phyloP scores from a whole-genome alignment of 352 stramenopile species.

The Pythium dissotocum region DNA sequence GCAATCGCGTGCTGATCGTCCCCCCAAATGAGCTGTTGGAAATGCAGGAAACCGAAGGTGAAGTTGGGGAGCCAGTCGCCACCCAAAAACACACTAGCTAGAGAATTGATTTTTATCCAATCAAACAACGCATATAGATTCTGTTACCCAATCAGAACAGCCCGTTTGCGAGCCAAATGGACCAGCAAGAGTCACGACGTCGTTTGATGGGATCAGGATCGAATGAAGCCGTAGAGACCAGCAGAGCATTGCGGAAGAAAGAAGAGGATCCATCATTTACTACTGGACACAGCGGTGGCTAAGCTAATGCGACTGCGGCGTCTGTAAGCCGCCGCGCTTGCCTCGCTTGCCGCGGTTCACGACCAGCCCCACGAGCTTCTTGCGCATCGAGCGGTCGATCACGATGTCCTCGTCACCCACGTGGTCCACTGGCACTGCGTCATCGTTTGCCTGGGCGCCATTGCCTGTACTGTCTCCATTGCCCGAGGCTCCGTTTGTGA shows the following conservation, averaged over 20 bases:
- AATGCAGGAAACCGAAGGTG: neutral
- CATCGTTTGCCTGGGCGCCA: constrained; percentile 37
- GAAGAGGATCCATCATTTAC: neutral
- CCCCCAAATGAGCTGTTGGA: neutral
- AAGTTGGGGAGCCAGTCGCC: constrained; percentile 4
- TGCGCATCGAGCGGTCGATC: constrained; percentile 78
- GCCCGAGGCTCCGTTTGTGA: constrained; percentile 31
- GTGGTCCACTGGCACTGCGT: constrained; percentile 8
- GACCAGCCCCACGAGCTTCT: constrained; percentile 82
- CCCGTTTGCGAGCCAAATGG: constrained; percentile 9
- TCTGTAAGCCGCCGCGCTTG: constrained; percentile 30
- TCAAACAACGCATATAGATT: neutral
- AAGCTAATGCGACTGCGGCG: constrained; percentile 21
- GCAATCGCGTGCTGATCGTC: neutral
- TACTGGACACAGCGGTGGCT: neutral
- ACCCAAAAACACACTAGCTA: constrained; percentile 12
- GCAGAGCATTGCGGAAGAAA: neutral
- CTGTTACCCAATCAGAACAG: constrained; percentile 19
- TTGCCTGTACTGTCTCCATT: constrained; percentile 23
- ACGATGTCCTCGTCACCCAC: constrained; percentile 54
- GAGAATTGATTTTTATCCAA: constrained; percentile 7
- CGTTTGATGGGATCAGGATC: neutral
- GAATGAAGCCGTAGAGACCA: neutral
- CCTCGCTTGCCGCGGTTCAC: constrained; percentile 75
- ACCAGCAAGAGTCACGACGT: too few relatives aligned